A percentile compares a stretch with the other conserved stretches of the same genome.
Conservation (phyloP, 1,284 basidiomycete genomes). For the Coriolopsis trogii region DNA sequence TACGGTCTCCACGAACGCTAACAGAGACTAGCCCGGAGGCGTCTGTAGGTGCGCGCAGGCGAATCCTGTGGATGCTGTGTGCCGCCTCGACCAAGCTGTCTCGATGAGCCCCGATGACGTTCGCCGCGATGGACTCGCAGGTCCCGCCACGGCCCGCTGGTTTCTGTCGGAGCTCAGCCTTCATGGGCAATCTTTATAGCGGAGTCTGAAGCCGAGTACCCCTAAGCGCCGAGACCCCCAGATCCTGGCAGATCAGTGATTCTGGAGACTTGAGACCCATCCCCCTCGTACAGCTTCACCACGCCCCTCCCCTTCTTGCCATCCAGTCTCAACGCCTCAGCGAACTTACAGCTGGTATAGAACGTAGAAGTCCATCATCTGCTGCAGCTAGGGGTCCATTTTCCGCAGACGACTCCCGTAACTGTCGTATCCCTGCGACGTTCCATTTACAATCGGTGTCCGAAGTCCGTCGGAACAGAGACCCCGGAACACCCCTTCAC, state of each 20-base stretch:
- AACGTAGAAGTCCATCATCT: too few relatives aligned
- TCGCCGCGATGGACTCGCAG: not conserved
- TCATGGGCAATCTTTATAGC: not conserved
- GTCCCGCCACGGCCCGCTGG: not conserved
- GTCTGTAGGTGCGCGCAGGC: too few relatives aligned
- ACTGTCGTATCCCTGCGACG: too few relatives aligned
- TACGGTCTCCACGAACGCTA: too few relatives aligned
- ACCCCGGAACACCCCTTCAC: slow-evolving; percentile 28
- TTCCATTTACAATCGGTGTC: slow-evolving; percentile 23
- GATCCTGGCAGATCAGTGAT: slow-evolving; percentile 21
- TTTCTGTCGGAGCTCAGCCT: slow-evolving; percentile 1
- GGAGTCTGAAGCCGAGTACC: not conserved
- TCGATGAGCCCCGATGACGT: not conserved
- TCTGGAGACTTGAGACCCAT: slow-evolving; percentile 7
- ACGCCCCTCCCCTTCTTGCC: not conserved
- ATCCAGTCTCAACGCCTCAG: not conserved
- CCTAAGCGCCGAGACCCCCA: slow-evolving; percentile 2
- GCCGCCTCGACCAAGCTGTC: not conserved
- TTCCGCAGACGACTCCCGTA: too few relatives aligned
- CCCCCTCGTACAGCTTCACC: slow-evolving; percentile 7
- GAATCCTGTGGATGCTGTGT: too few relatives aligned
- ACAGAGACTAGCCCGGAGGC: too few relatives aligned
- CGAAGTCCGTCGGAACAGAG: slow-evolving; percentile 28
- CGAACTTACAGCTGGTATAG: not conserved
- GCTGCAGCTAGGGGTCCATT: too few relatives aligned